phyloP scores from a whole-genome alignment of 163 green algal genomes.

The Scenedesmus sp. region DNA sequence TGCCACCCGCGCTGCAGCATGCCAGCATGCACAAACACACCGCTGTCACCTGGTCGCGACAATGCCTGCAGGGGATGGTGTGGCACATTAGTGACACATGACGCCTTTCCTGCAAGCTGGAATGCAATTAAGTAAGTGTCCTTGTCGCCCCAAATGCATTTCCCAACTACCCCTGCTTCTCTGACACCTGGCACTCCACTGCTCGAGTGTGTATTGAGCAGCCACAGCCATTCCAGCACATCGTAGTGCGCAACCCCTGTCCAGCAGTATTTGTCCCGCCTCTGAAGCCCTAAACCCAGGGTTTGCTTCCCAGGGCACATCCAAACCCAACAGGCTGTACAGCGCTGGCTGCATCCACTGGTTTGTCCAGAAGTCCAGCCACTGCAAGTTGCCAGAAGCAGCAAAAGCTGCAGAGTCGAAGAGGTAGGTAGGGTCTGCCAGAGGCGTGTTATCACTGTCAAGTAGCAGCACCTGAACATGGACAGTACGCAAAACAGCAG shows the following conservation, averaged over 20 bases:
- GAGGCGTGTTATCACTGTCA: constrained; percentile 44
- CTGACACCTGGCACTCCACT: not conserved
- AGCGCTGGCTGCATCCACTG: constrained; percentile 26
- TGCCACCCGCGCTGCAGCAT: constrained; percentile 23
- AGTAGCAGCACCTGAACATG: constrained; percentile 18
- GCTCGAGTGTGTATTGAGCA: constrained; percentile 31
- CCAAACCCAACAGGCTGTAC: constrained; percentile 28
- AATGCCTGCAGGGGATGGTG: constrained; percentile 31
- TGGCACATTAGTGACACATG: not conserved
- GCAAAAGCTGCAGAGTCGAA: not conserved
- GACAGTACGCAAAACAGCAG: not conserved
- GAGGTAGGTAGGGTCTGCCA: constrained; percentile 21
- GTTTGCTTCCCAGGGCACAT: constrained; percentile 14
- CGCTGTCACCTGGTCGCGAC: not conserved
- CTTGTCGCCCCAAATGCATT: constrained; percentile 40
- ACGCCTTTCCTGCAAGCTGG: constrained; percentile 26
- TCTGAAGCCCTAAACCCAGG: constrained; percentile 31
- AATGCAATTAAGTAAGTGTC: constrained; percentile 31
- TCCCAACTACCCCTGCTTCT: not conserved
- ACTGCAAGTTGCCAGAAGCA: constrained; percentile 5
- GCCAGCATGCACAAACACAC: constrained; percentile 26
- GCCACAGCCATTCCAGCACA: constrained; percentile 16
- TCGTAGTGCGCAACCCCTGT: constrained; percentile 30
- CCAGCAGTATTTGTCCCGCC: constrained; percentile 15
- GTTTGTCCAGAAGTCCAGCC: constrained; percentile 43